Evolutionary conservation across 1,284 basidiomycete genomes (phyloP).

Genomic region (Hymenochaete sp.): DNA sequence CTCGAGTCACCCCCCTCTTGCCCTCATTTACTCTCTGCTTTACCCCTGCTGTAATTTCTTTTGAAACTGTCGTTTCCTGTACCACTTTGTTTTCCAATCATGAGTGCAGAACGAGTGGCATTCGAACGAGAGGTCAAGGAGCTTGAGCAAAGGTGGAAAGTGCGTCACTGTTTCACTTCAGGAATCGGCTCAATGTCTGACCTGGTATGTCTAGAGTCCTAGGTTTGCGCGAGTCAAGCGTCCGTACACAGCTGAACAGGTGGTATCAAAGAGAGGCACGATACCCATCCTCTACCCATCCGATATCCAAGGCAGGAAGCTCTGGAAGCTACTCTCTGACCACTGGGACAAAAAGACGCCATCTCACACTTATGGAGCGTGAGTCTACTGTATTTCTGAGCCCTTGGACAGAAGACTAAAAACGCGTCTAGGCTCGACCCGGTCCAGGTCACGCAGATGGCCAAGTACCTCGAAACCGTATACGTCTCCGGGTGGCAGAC

Average conservation of each 20-base stretch:
- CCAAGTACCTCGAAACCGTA: constrained; percentile 94
- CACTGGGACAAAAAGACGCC: constrained; percentile 68
- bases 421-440: constrained; percentile 70
- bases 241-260: constrained; percentile 88
- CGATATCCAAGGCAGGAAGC: constrained; percentile 79
- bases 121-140: constrained; percentile 79
- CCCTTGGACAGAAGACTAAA: constrained; percentile 1
- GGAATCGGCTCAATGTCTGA: constrained; percentile 6
- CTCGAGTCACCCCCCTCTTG: background rate
- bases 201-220: constrained; percentile 47
- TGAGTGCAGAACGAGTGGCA: constrained; percentile 41
- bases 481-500: constrained; percentile 98
- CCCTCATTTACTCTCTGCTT: background rate
- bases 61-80: no score
- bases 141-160: constrained; percentile 92
- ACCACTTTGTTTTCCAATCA: background rate
- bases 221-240: constrained; percentile 82
- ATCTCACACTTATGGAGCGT: constrained; percentile 96
- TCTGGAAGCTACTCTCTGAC: constrained; percentile 62
- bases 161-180: constrained; percentile 27
- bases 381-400: constrained; percentile 33
- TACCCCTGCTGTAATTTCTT: background rate
- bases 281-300: constrained; percentile 84
- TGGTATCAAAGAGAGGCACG: constrained; percentile 91
- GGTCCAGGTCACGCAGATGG: constrained; percentile 98